Conservation (phyloP, 208 protist species). For the Crithidia mellificae region DNA sequence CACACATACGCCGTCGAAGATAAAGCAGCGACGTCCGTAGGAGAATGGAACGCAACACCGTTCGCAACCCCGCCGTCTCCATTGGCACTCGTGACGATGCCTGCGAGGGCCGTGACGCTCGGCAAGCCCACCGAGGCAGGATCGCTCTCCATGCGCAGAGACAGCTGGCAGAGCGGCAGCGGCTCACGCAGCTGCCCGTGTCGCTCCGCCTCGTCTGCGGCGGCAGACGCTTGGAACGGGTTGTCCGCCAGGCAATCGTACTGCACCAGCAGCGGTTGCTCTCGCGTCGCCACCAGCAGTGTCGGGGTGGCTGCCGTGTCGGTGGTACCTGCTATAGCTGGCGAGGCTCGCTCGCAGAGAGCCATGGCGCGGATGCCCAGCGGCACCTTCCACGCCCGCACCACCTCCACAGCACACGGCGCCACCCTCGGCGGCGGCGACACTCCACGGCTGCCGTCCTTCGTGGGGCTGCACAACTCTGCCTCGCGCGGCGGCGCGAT, state of each 20-base stretch:
- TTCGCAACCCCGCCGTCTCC: not conserved
- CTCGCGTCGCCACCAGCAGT: conserved; percentile 43
- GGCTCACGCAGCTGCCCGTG: conserved; percentile 10
- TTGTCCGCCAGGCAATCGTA: conserved; percentile 65
- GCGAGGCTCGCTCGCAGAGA: conserved; percentile 24
- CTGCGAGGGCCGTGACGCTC: too few species aligned
- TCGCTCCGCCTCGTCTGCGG: conserved; percentile 18
- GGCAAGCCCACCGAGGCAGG: too few species aligned
- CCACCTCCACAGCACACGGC: conserved; percentile 2
- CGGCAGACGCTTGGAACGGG: conserved; percentile 39
- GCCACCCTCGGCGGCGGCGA: too few species aligned
- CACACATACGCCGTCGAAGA: conserved; percentile 6
- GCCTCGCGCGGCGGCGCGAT: not conserved
- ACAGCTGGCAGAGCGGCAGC: conserved; percentile 9
- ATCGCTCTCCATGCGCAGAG: not conserved
- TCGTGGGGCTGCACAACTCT: too few species aligned
- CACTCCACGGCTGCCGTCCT: not conserved
- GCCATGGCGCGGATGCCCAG: conserved; percentile 57
- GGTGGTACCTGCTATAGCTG: too few species aligned
- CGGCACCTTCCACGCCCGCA: conserved; percentile 53
- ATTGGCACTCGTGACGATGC: not conserved
- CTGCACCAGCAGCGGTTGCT: conserved; percentile 58
- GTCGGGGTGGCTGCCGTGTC: not conserved
- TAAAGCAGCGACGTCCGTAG: too few species aligned
- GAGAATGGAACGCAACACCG: too few species aligned